A percentile compares a stretch with the other conserved stretches of the same genome.
These are phyloP conservation scores for Bacidia gigantensis DNA, from an alignment of 495 filamentous ascomycete genomes.

Conservation along the genomic window DNA sequence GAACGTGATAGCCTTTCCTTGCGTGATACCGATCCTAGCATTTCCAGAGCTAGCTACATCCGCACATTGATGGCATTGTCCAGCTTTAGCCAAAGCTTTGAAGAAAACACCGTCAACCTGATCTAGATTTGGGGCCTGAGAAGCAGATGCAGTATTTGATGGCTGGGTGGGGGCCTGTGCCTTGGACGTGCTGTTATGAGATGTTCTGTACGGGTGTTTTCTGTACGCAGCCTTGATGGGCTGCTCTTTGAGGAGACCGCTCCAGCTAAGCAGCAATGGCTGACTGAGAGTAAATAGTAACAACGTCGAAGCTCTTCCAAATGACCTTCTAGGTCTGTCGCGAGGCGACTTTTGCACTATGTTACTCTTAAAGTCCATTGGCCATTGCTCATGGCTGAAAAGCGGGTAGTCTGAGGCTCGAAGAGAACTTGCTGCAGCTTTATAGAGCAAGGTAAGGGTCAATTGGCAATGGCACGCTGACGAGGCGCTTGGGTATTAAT, in stretches of 20 bases:
- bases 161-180: constrained; percentile 28
- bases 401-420: too few species aligned
- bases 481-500: too few species aligned
- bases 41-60: constrained; percentile 9
- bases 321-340: neutral
- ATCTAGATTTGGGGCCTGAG: constrained; percentile 7
- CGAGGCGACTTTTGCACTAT: neutral
- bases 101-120: constrained; percentile 44
- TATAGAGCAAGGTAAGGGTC: too few species aligned
- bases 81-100: constrained; percentile 47
- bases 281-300: constrained; percentile 26
- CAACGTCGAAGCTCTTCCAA: constrained; percentile 5
- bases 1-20: neutral
- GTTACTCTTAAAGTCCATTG: neutral
- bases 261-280: constrained; percentile 4
- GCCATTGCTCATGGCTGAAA: too few species aligned
- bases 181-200: constrained; percentile 6
- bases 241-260: constrained; percentile 7
- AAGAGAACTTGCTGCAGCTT: too few species aligned
- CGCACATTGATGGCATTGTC: constrained; percentile 45
- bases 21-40: neutral
- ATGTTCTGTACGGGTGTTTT: constrained; percentile 25
- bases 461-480: too few species aligned
- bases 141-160: constrained; percentile 19
- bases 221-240: constrained; percentile 15